A percentile compares a stretch with the other conserved stretches of the same genome.
Evolutionary conservation across 2,329 filamentous ascomycete species (phyloP).

Genomic region (Curvularia eragrostidis): DNA sequence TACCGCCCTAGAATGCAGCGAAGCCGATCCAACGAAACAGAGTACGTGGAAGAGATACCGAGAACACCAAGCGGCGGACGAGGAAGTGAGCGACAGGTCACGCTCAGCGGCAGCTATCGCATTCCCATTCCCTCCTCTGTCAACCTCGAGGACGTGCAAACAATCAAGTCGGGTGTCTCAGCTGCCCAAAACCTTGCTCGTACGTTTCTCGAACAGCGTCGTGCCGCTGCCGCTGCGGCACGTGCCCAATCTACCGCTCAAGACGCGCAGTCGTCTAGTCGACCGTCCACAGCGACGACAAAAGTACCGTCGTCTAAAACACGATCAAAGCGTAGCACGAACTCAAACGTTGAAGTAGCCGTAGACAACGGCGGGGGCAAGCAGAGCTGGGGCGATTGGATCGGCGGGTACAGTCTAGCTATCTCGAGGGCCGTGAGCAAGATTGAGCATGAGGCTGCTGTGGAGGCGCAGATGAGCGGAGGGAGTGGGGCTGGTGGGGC

Average conservation of each 20-base stretch:
- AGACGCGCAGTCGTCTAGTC: not conserved
- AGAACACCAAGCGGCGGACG: conserved; percentile 14
- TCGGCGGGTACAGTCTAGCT: conserved; percentile 48
- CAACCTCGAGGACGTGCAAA: conserved; percentile 42
- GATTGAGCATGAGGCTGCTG: conserved; percentile 46
- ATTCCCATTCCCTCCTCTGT: conserved; percentile 46
- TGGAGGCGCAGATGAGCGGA: conserved; percentile 35
- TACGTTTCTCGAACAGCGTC: conserved; percentile 41
- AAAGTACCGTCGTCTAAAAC: conserved; percentile 10
- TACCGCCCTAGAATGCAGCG: conserved; percentile 27
- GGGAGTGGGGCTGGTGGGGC: not conserved
- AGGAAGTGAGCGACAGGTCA: conserved; percentile 40
- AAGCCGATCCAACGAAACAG: conserved; percentile 18
- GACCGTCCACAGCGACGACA: conserved; percentile 1
- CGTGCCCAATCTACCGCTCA: conserved; percentile 1
- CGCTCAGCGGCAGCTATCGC: conserved; percentile 45
- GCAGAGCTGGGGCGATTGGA: conserved; percentile 48
- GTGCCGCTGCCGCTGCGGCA: conserved; percentile 22
- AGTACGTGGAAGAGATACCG: conserved; percentile 42
- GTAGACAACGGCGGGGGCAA: conserved; percentile 26
- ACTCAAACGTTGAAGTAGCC: conserved; percentile 25
- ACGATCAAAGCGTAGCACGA: conserved; percentile 16
- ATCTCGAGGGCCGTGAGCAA: conserved; percentile 46
- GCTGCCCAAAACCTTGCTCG: conserved; percentile 46
- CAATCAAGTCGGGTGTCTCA: conserved; percentile 43